Base-by-base conservation (phyloP, 1,284 basidiomycete genomes). In the Malassezia globosa region DNA sequence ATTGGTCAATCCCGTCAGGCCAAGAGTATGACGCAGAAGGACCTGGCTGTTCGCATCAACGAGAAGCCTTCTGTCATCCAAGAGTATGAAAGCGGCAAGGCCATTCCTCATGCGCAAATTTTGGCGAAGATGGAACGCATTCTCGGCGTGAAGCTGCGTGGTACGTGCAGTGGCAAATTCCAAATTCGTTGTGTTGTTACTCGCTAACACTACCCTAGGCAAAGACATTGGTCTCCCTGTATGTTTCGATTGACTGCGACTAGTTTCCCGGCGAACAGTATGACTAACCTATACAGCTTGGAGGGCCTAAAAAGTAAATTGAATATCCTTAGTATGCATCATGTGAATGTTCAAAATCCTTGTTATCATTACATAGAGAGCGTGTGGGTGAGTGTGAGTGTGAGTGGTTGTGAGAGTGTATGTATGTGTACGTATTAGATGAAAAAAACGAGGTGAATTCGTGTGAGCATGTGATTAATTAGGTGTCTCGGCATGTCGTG, bases 101-200 rank as follows among this genome's bases (percentile, higher is more conserved):
- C 90, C 21, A 81, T 87, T 27, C 92, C 92, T 33, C 90, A 85
- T 73, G 77, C 86, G 37, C 84, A 87, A 69, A 82, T 97, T 61
- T 79, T 97, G 24, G 79, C 79, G 56, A 96, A 96, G 79, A 81
- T 96, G 63, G 92, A 97, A 76, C 80, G 89, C 44, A 76, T 77
- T 36, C 78, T 97, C 59, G 84, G 82, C 46, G 84, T 97, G 65
- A 97, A 96, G 75, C 80, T 97, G 52, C 81, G 92, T 65, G 90
- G 89, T 80, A 49, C 37, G 51, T 52, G 18, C 25, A 6, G 10
- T 13, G 31, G 7, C 7, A 3, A 24, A 7, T 40, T 13, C n/a
- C n/a, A n/a, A n/a, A n/a, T n/a, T n/a, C n/a, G n/a, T n/a, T n/a
- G n/a, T n/a, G n/a, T n/a, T 16, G 21, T 29, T 16, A n/a, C 16